Conservation (phyloP, 2,329 filamentous ascomycete genomes). For the Blastomyces emzantsi region DNA sequence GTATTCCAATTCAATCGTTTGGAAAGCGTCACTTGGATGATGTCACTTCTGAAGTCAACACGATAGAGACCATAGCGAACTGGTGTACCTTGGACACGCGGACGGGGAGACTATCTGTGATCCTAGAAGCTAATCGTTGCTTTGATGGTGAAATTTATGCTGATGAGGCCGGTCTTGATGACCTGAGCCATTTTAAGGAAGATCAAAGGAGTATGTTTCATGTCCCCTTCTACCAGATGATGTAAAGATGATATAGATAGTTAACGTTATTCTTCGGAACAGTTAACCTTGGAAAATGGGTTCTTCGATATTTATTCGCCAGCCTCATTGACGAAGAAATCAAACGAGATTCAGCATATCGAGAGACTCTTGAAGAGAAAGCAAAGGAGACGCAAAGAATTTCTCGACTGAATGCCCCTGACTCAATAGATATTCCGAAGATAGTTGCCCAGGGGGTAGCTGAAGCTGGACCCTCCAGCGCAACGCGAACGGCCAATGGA, state of each 20-base stretch:
- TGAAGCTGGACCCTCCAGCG: conserved; percentile 18
- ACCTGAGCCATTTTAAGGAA: conserved; percentile 72
- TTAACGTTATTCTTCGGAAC: conserved; percentile 3
- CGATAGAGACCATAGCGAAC: conserved; percentile 77
- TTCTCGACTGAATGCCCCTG: conserved; percentile 51
- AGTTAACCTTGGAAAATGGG: conserved; percentile 97
- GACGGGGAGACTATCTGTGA: conserved; percentile 82
- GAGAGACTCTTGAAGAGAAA: conserved; percentile 57
- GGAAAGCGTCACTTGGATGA: conserved; percentile 92
- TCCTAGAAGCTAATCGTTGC: conserved; percentile 87
- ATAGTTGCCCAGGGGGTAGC: conserved; percentile 10
- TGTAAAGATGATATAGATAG: not conserved
- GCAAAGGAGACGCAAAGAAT: conserved; percentile 50
- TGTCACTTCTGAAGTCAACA: conserved; percentile 78
- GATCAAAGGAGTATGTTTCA: conserved; percentile 73
- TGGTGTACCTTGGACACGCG: conserved; percentile 96
- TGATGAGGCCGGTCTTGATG: conserved; percentile 69
- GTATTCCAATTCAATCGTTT: conserved; percentile 79
- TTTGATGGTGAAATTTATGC: conserved; percentile 98
- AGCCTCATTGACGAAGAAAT: conserved; percentile 87
- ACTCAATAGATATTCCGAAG: conserved; percentile 50
- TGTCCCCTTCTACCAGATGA: conserved; percentile 1
- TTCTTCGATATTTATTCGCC: conserved; percentile 83
- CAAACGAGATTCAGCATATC: conserved; percentile 63
- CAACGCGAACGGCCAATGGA: conserved; percentile 54